A percentile compares a stretch with the other conserved stretches of the same genome.
Conservation (phyloP, 164 flowering plant genomes). For the Platanus orientalis region DNA sequence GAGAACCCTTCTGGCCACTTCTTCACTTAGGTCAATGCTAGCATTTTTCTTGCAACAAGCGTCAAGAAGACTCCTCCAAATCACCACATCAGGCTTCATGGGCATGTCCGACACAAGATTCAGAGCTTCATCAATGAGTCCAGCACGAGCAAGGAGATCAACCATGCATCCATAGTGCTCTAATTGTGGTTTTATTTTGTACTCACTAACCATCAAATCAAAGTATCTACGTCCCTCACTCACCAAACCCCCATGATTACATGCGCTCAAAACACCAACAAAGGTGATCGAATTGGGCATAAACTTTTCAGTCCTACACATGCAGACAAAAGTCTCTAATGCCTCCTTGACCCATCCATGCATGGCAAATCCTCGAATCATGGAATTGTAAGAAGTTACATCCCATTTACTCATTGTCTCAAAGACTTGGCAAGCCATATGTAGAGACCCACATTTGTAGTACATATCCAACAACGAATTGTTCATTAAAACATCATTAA, state of each 20-base stretch:
- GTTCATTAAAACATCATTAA: slow-evolving; percentile 42
- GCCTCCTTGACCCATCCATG: not conserved
- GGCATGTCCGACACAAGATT: slow-evolving; percentile 59
- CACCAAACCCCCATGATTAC: slow-evolving; percentile 53
- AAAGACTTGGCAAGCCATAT: slow-evolving; percentile 25
- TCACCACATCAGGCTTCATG: slow-evolving; percentile 66
- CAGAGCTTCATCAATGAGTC: slow-evolving; percentile 54
- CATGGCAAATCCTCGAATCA: not conserved
- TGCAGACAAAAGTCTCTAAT: not conserved
- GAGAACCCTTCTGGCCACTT: slow-evolving; percentile 40
- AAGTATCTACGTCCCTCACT: slow-evolving; percentile 39
- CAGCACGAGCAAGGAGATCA: too few relatives aligned
- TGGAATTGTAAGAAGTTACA: not conserved
- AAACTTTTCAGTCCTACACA: not conserved
- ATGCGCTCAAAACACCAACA: slow-evolving; percentile 50
- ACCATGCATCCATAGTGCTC: too few relatives aligned
- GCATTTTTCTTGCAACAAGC: slow-evolving; percentile 58
- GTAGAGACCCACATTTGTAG: slow-evolving; percentile 64
- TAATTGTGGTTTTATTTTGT: slow-evolving; percentile 51
- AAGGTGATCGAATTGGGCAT: slow-evolving; percentile 49
- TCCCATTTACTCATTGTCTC: not conserved
- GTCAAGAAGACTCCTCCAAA: slow-evolving; percentile 84
- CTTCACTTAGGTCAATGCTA: slow-evolving; percentile 52
- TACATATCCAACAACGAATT: slow-evolving; percentile 69
- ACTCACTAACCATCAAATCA: slow-evolving; percentile 41